Evolutionary conservation across 2,329 filamentous ascomycete genomes (phyloP), one percentile per base, ranked within the genome.

Genomic region (Fusarium sp.): DNA sequence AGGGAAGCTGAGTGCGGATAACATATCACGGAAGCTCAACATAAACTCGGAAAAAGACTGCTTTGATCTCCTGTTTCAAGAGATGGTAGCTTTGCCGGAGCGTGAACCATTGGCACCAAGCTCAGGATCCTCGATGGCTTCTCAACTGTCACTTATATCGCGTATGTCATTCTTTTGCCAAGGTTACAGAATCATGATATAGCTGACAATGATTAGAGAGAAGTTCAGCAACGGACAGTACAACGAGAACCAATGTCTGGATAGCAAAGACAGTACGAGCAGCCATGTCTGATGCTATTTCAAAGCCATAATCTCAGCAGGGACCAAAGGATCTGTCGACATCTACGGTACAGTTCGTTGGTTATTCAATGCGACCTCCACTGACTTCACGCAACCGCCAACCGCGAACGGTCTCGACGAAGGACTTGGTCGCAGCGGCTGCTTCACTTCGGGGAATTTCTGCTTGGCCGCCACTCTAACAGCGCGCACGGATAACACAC

Each of bases 211-310:
- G 8, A 4, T 0, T 10, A 72, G 68, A 44, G 6, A 57, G n/a
- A 19, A 27, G 64, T 9, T 46, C 56, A 4, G 46, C 52, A 7
- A 25, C 31, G 1, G 66, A 71, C 18, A 69, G 69, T 5, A 69
- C 72, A 5, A 67, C 73, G 6, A 60, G 42, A 21, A 80, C 76
- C 9, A 80, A 81, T 59, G 75, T 78, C 18, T 75, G 77, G 73
- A 79, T 82, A 59, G 76, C 77, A 38, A 77, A 72, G 42, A 80
- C 80, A 14, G 77, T 80, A 33, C 77, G 77, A 10, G 59, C 76
- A 9, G 79, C 79, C 35, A 79, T 80, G 74, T 66, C 73, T 15
- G 71, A 73, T 10, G 73, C 77, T 3, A 29, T 76, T 7, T 72
- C 73, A 9, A 62, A 66, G 14, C 61, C 73, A 61, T 78, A 62